Evolutionary conservation across 2,329 filamentous ascomycete species (phyloP).

Genomic region (Pyrenochaeta sp.): DNA sequence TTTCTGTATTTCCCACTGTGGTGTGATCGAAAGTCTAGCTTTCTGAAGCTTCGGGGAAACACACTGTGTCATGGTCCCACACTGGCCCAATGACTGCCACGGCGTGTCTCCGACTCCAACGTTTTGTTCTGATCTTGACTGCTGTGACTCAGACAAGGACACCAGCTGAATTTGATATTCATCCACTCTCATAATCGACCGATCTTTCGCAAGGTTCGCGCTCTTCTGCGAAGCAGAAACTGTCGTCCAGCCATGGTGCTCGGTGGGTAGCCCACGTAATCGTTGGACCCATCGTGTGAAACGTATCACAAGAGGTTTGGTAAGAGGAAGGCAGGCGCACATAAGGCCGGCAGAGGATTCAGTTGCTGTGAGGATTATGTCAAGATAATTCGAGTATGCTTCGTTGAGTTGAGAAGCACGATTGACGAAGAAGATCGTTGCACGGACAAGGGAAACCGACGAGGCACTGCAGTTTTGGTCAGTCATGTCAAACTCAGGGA

Average conservation of each 20-base stretch:
- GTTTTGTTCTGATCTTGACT: no score
- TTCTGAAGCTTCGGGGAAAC: no score
- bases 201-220: background rate
- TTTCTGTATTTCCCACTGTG: no score
- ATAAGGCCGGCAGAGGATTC: constrained; percentile 12
- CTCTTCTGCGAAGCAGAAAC: background rate
- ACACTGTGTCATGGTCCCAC: no score
- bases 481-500: background rate
- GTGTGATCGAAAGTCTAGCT: no score
- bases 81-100: no score
- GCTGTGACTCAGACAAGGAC: background rate
- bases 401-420: constrained; percentile 8
- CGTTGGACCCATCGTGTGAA: constrained; percentile 5
- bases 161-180: constrained; percentile 13
- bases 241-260: constrained; percentile 11
- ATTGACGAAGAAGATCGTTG: constrained; percentile 12
- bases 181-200: constrained; percentile 2
- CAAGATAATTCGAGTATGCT: constrained; percentile 16
- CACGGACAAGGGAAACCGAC: constrained; percentile 10
- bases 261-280: constrained; percentile 3
- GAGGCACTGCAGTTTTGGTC: constrained; percentile 6
- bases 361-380: constrained; percentile 9
- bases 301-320: constrained; percentile 7
- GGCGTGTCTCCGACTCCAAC: no score
- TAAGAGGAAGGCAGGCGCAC: constrained; percentile 11